phyloP scores from a whole-genome alignment of 2,329 filamentous ascomycete species.

The Aspergillus carbonarius region DNA sequence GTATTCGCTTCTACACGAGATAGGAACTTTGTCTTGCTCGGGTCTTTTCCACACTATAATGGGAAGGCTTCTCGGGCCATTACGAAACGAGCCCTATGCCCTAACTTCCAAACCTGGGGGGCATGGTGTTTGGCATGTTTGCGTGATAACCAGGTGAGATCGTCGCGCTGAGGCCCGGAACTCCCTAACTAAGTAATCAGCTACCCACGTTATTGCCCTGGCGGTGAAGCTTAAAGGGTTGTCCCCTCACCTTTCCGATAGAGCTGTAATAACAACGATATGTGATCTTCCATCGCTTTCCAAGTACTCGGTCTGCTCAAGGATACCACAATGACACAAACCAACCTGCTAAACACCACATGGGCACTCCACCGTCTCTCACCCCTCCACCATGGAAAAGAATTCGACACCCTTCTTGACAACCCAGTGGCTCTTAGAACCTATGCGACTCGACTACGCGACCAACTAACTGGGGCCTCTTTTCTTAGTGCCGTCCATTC shows the following conservation, averaged over 20 bases:
- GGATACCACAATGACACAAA: slow-evolving; percentile 25
- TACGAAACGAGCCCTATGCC: neutral
- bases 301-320: neutral
- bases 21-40: neutral
- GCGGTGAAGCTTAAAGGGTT: neutral
- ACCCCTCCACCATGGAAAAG: slow-evolving; percentile 51
- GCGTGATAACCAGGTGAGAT: too few species aligned
- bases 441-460: slow-evolving; percentile 50
- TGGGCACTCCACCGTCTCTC: slow-evolving; percentile 56
- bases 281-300: neutral
- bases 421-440: slow-evolving; percentile 39
- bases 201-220: neutral
- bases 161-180: neutral
- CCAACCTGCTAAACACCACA: slow-evolving; percentile 51
- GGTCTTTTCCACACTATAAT: neutral
- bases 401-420: slow-evolving; percentile 35
- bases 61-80: neutral
- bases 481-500: slow-evolving; percentile 47
- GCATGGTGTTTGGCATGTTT: neutral
- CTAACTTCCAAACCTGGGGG: neutral
- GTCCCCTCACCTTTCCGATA: neutral
- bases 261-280: neutral
- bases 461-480: slow-evolving; percentile 50
- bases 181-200: neutral
- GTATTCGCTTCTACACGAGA: neutral